These are phyloP conservation scores for Pisolithus thermaeus DNA, from an alignment of 1,284 basidiomycete genomes.

Conservation along the genomic window DNA sequence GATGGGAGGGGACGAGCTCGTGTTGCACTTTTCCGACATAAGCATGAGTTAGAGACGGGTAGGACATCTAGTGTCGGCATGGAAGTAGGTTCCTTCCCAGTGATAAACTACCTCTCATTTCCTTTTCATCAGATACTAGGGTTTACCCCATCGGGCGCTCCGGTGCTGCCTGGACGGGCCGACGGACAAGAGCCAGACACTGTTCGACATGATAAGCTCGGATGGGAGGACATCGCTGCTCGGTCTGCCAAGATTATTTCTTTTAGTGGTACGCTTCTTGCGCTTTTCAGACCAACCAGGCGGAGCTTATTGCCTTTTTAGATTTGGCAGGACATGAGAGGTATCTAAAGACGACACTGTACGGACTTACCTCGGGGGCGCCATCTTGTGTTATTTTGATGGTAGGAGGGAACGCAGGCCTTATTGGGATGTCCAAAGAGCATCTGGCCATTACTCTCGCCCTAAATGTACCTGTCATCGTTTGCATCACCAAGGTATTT, in stretches of 20 bases:
- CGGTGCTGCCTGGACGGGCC: constrained; percentile 66
- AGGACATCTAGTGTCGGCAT: constrained; percentile 93
- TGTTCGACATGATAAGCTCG: constrained; percentile 77
- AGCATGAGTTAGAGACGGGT: constrained; percentile 96
- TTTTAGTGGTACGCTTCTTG: constrained; percentile 61
- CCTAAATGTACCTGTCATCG: constrained; percentile 87
- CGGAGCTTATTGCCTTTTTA: constrained; percentile 21
- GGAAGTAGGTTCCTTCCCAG: constrained; percentile 56
- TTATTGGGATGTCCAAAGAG: constrained; percentile 98
- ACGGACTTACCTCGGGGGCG: constrained; percentile 89
- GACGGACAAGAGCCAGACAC: constrained; percentile 54
- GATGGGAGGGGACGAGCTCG: constrained; percentile 94
- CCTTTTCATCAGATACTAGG: constrained; percentile 59
- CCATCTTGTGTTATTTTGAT: constrained; percentile 96
- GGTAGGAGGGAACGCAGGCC: constrained; percentile 91
- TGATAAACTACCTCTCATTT: background rate
- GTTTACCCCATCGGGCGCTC: constrained; percentile 69
- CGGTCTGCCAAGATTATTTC: constrained; percentile 91
- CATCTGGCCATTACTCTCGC: constrained; percentile 94
- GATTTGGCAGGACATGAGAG: constrained; percentile 89
- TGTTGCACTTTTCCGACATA: constrained; percentile 91
- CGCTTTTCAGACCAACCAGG: background rate
- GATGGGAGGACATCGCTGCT: constrained; percentile 95
- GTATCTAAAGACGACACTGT: constrained; percentile 91
- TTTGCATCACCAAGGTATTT: constrained; percentile 88